These are phyloP conservation scores for Articulospora tetracladia DNA, from an alignment of 495 filamentous ascomycete genomes.

Conservation along the genomic window DNA sequence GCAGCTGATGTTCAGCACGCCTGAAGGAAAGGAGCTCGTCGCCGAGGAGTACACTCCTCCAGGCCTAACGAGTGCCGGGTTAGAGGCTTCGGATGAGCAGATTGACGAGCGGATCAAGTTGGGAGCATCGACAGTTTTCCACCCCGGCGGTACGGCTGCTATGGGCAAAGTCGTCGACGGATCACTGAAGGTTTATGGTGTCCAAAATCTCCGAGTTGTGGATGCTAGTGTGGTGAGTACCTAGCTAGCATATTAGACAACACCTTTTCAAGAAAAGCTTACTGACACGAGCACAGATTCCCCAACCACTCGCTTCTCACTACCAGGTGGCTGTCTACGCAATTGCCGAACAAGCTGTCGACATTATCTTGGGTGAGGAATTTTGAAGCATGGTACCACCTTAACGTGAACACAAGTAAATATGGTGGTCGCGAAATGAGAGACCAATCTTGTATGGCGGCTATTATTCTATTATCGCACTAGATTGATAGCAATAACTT, in stretches of 20 bases:
- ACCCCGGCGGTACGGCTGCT: slow-evolving; percentile 54
- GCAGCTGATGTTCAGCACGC: slow-evolving; percentile 39
- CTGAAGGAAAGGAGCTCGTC: slow-evolving; percentile 41
- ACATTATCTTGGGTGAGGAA: slow-evolving; percentile 35
- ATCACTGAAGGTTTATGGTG: slow-evolving; percentile 50
- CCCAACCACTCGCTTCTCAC: slow-evolving; percentile 37
- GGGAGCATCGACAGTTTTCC: slow-evolving; percentile 42
- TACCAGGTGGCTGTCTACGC: slow-evolving; percentile 40
- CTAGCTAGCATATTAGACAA: too few relatives aligned
- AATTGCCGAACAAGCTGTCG: slow-evolving; percentile 57
- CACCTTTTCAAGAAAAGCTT: too few relatives aligned
- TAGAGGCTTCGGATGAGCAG: slow-evolving; percentile 33
- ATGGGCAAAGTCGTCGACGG: slow-evolving; percentile 46
- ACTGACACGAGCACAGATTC: slow-evolving; percentile 33
- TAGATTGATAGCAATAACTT: too few relatives aligned
- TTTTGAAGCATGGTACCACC: too few relatives aligned
- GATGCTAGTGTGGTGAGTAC: slow-evolving; percentile 46
- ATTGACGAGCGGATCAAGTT: slow-evolving; percentile 45
- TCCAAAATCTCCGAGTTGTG: slow-evolving; percentile 53
- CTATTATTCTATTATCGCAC: too few relatives aligned
- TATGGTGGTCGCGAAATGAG: too few relatives aligned
- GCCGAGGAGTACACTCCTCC: slow-evolving; percentile 37
- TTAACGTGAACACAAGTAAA: too few relatives aligned
- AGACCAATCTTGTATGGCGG: too few relatives aligned
- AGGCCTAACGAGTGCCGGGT: slow-evolving; percentile 40